Percentiles rank a stretch among this genome's conserved stretches.
These are phyloP conservation scores for Cordyceps farinosa DNA, from an alignment of 2,329 filamentous ascomycete genomes.

Conservation along the genomic window DNA sequence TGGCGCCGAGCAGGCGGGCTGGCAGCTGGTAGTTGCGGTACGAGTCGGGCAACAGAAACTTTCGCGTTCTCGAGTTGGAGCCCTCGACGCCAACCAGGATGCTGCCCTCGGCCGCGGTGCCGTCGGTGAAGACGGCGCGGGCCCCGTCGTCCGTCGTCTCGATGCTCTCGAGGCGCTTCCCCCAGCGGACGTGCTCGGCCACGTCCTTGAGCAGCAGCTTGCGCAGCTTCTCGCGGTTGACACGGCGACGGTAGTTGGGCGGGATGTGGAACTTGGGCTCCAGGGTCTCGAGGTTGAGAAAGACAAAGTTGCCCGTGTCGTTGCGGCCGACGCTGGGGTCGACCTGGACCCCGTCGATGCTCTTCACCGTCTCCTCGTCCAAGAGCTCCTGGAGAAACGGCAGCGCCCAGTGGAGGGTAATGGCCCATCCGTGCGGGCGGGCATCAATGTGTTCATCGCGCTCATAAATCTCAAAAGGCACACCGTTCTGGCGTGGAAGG, in stretches of 20 bases:
- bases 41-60: slow-evolving; percentile 30
- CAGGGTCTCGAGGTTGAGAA: slow-evolving; percentile 38
- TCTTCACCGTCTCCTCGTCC: slow-evolving; percentile 23
- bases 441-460: slow-evolving; percentile 28
- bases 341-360: slow-evolving; percentile 29
- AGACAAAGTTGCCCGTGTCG: slow-evolving; percentile 37
- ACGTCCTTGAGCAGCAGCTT: slow-evolving; percentile 29
- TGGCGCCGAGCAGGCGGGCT: slow-evolving; percentile 36
- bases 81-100: slow-evolving; percentile 41
- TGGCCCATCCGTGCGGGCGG: slow-evolving; percentile 51
- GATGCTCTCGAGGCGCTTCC: slow-evolving; percentile 30
- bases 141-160: slow-evolving; percentile 24
- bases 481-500: slow-evolving; percentile 24
- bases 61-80: slow-evolving; percentile 35
- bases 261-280: slow-evolving; percentile 38
- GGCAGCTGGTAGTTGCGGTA: slow-evolving; percentile 34
- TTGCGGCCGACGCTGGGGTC: slow-evolving; percentile 37
- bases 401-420: slow-evolving; percentile 58
- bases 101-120: slow-evolving; percentile 30
- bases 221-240: slow-evolving; percentile 36
- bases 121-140: slow-evolving; percentile 31
- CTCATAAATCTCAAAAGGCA: slow-evolving; percentile 32
- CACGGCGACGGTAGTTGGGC: slow-evolving; percentile 33
- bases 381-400: slow-evolving; percentile 28
- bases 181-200: slow-evolving; percentile 29